phyloP scores from a whole-genome alignment of 805 yeast species.

The Lipomyces sp. region DNA sequence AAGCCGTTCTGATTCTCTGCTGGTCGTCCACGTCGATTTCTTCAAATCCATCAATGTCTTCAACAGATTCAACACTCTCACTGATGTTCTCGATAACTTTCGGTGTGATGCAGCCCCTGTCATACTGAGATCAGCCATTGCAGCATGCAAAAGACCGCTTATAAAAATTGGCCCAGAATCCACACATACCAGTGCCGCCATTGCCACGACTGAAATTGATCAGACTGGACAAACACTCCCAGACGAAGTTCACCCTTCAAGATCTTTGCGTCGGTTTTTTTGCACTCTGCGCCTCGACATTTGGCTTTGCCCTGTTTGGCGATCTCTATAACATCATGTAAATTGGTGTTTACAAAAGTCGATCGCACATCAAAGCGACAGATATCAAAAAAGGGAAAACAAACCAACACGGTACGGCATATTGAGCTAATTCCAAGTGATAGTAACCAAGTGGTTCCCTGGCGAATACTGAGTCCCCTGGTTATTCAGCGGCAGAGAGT shows the following conservation, averaged over 20 bases:
- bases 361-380: neutral
- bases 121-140: neutral
- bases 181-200: conserved; percentile 29
- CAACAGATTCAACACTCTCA: conserved; percentile 4
- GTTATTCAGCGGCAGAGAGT: no score
- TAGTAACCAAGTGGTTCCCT: no score
- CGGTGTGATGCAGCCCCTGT: conserved; percentile 28
- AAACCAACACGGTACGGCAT: conserved; percentile 15
- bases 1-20: conserved; percentile 11
- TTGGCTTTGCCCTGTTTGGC: conserved; percentile 25
- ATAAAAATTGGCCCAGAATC: neutral
- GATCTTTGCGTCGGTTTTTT: conserved; percentile 14
- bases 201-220: conserved; percentile 23
- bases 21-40: conserved; percentile 18
- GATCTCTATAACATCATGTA: conserved; percentile 6
- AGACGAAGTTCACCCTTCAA: conserved; percentile 28
- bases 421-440: no score
- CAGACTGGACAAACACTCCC: conserved; percentile 22
- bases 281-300: conserved; percentile 22
- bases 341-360: neutral
- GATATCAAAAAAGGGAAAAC: neutral
- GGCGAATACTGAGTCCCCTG: no score
- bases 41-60: conserved; percentile 26
- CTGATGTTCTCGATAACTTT: conserved; percentile 24
- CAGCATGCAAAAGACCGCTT: neutral